Conservation (phyloP, 2,329 filamentous ascomycete species). For the Trematosphaeria pertusa region DNA sequence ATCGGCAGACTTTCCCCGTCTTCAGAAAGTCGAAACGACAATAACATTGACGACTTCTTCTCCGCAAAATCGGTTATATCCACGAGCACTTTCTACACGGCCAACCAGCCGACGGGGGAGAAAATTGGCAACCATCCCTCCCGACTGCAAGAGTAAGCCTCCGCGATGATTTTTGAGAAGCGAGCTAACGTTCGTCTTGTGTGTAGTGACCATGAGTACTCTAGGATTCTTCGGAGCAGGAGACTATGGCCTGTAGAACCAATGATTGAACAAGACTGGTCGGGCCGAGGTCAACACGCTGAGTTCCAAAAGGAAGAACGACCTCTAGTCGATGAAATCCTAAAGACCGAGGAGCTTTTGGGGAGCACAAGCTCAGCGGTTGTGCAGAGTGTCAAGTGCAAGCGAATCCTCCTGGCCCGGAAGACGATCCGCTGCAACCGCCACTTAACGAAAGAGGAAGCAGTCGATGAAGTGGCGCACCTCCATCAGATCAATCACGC, state of each 20-base stretch:
- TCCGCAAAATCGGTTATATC: no score
- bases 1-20: no score
- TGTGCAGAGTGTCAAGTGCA: constrained; percentile 23
- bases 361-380: constrained; percentile 11
- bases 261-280: constrained; percentile 22
- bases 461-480: constrained; percentile 22
- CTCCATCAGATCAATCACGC: constrained; percentile 17
- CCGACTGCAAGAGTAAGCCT: no score
- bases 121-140: no score
- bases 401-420: constrained; percentile 18
- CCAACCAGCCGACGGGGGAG: no score
- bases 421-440: constrained; percentile 24
- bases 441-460: constrained; percentile 14
- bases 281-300: constrained; percentile 22
- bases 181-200: no score
- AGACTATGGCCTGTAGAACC: constrained; percentile 9
- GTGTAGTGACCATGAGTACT: no score
- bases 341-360: constrained; percentile 4
- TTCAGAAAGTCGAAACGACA: no score
- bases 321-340: background rate
- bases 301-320: constrained; percentile 15
- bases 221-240: constrained; percentile 6
- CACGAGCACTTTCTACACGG: no score
- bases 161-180: no score
- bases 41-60: no score